These are phyloP conservation scores for Pythium sukuiense DNA, from an alignment of 352 stramenopile species.

Conservation along the genomic window DNA sequence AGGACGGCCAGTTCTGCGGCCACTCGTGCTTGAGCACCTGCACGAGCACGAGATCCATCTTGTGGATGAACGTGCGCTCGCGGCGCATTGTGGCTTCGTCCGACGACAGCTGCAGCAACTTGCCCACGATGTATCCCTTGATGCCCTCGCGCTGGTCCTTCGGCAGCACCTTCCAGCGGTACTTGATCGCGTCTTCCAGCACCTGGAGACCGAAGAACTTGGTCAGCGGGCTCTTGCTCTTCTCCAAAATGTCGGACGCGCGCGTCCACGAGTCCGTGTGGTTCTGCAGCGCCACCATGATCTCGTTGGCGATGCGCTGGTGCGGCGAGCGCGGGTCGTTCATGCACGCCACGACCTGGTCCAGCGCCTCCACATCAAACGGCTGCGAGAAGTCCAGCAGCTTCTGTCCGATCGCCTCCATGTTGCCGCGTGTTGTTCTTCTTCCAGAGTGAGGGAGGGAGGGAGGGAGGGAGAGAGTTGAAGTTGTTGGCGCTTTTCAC, in stretches of 20 bases:
- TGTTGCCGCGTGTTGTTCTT: conserved; percentile 25
- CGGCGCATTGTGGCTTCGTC: conserved; percentile 87
- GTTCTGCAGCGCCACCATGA: conserved; percentile 94
- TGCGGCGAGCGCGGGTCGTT: conserved; percentile 96
- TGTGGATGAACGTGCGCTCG: conserved; percentile 94
- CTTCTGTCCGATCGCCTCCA: conserved; percentile 91
- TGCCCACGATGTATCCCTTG: conserved; percentile 98
- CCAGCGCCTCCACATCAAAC: conserved; percentile 95
- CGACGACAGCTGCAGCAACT: conserved; percentile 94
- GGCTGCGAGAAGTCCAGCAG: conserved; percentile 93
- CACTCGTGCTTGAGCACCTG: conserved; percentile 99
- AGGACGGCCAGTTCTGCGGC: conserved; percentile 99
- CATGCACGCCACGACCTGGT: conserved; percentile 96
- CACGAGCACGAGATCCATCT: conserved; percentile 97
- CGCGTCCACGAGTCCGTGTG: conserved; percentile 92
- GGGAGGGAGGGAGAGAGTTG: not conserved
- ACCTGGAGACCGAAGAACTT: conserved; percentile 95
- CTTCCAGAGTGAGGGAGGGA: too few relatives aligned
- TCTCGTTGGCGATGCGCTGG: conserved; percentile 89
- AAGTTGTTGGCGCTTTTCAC: conserved; percentile 7
- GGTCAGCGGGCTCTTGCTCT: conserved; percentile 84
- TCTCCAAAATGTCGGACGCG: conserved; percentile 96
- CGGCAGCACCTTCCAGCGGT: conserved; percentile 96
- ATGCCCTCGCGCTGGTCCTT: conserved; percentile 97
- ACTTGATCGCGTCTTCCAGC: conserved; percentile 97